Percentiles rank a stretch among this genome's conserved stretches.
Evolutionary conservation across 768 basidiomycete genomes (phyloP).

Genomic region (Cystofilobasidium ferigula): DNA sequence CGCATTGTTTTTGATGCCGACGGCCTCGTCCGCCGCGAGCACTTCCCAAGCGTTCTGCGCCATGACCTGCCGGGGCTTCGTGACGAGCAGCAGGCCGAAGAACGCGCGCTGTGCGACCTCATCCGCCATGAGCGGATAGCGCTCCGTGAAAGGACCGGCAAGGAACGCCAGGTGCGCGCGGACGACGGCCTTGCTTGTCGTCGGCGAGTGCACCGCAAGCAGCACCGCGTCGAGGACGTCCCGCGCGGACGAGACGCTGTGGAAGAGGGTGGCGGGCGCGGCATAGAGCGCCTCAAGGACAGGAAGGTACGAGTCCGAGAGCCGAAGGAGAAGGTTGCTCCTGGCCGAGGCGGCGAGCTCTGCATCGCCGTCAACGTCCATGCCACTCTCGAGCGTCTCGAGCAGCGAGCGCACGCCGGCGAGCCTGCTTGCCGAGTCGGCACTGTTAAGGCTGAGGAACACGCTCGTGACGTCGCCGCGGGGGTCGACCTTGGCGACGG

Average conservation of each 20-base stretch:
- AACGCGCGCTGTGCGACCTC: conserved; percentile 41
- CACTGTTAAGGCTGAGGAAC: conserved; percentile 20
- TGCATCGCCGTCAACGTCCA: conserved; percentile 17
- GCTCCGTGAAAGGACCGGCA: conserved; percentile 17
- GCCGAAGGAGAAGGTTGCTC: conserved; percentile 56
- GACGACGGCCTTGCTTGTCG: conserved; percentile 17
- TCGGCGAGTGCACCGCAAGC: not conserved
- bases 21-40: conserved; percentile 33
- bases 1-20: conserved; percentile 27
- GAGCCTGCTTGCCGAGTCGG: conserved; percentile 20
- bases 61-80: conserved; percentile 59
- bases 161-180: conserved; percentile 19
- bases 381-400: conserved; percentile 17
- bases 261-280: conserved; percentile 44
- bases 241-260: conserved; percentile 30
- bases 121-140: conserved; percentile 8
- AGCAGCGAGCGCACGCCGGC: conserved; percentile 15
- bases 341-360: conserved; percentile 40
- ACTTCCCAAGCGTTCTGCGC: conserved; percentile 60
- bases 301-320: conserved; percentile 52
- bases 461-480: conserved; percentile 15
- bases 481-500: conserved; percentile 8
- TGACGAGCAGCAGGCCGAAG: conserved; percentile 64
- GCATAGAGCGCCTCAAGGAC: conserved; percentile 63
- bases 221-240: conserved; percentile 31